phyloP scores from a whole-genome alignment of 139 green algal genomes.

The Ettlia oleoabundans region DNA sequence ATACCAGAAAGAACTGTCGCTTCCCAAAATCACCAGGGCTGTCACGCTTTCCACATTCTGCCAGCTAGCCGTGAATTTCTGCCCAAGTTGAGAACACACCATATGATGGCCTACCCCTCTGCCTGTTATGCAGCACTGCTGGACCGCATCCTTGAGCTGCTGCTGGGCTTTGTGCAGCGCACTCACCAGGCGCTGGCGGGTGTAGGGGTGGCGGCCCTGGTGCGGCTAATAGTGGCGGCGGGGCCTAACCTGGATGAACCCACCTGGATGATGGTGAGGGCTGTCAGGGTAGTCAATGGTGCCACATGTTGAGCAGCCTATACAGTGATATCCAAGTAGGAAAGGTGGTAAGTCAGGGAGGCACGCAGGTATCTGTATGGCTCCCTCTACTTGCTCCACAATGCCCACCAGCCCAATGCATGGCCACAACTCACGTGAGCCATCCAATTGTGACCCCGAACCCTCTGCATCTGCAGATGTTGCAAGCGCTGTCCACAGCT shows the following conservation, averaged over 20 bases:
- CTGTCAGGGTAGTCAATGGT: slow-evolving; percentile 9
- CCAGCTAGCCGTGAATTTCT: too few relatives aligned
- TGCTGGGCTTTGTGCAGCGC: slow-evolving; percentile 83
- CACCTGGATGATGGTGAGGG: slow-evolving; percentile 63
- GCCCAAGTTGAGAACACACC: too few relatives aligned
- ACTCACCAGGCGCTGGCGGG: slow-evolving; percentile 88
- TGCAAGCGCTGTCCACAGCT: slow-evolving; percentile 54
- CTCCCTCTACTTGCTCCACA: background rate
- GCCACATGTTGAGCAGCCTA: too few relatives aligned
- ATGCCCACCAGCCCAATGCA: slow-evolving; percentile 1
- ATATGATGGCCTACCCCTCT: background rate
- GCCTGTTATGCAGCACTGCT: slow-evolving; percentile 56
- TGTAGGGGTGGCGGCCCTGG: slow-evolving; percentile 89
- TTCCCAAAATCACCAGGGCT: too few relatives aligned
- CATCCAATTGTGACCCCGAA: too few relatives aligned
- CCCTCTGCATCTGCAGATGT: slow-evolving; percentile 43
- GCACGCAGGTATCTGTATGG: background rate
- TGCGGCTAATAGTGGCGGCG: slow-evolving; percentile 71
- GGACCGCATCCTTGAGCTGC: slow-evolving; percentile 75
- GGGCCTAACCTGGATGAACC: slow-evolving; percentile 56
- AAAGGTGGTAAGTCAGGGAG: background rate
- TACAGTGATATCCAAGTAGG: too few relatives aligned
- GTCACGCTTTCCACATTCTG: too few relatives aligned
- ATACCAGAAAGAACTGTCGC: too few relatives aligned
- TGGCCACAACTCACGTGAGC: background rate